Conservation (phyloP, 2,329 filamentous ascomycete genomes). For the Verticillium zaregamsianum region DNA sequence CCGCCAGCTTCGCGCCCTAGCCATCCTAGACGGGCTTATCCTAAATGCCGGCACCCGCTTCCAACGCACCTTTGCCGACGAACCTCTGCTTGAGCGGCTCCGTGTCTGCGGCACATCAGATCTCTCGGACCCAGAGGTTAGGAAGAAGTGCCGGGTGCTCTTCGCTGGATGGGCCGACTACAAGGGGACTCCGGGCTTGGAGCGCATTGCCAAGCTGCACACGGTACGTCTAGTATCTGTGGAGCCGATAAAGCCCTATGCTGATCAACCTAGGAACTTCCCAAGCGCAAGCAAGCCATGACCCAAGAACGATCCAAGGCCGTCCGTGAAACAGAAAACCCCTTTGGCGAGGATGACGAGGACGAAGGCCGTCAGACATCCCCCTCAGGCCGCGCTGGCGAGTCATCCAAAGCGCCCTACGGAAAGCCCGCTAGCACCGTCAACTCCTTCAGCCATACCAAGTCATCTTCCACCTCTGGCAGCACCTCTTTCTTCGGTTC, state of each 20-base stretch:
- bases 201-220: slow-evolving; percentile 75
- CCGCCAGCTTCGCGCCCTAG: slow-evolving; percentile 82
- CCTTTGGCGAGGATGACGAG: slow-evolving; percentile 64
- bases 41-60: slow-evolving; percentile 90
- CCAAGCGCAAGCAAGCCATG: slow-evolving; percentile 64
- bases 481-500: slow-evolving; percentile 36
- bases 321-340: slow-evolving; percentile 73
- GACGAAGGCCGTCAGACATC: slow-evolving; percentile 36
- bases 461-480: slow-evolving; percentile 34
- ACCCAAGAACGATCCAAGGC: slow-evolving; percentile 79
- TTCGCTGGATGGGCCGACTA: slow-evolving; percentile 90
- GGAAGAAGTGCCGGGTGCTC: slow-evolving; percentile 78
- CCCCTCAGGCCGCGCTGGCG: slow-evolving; percentile 19
- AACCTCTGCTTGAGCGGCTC: slow-evolving; percentile 85
- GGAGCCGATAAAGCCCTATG: not conserved
- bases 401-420: slow-evolving; percentile 17
- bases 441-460: slow-evolving; percentile 19
- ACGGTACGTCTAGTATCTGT: slow-evolving; percentile 33
- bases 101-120: slow-evolving; percentile 83
- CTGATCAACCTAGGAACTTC: slow-evolving; percentile 46
- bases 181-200: slow-evolving; percentile 74
- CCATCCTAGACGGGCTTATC: slow-evolving; percentile 86
- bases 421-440: slow-evolving; percentile 8
- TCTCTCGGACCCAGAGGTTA: slow-evolving; percentile 80
- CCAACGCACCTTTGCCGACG: slow-evolving; percentile 82